Conservation (phyloP, 164 flowering plant genomes). For the Saururus chinensis region DNA sequence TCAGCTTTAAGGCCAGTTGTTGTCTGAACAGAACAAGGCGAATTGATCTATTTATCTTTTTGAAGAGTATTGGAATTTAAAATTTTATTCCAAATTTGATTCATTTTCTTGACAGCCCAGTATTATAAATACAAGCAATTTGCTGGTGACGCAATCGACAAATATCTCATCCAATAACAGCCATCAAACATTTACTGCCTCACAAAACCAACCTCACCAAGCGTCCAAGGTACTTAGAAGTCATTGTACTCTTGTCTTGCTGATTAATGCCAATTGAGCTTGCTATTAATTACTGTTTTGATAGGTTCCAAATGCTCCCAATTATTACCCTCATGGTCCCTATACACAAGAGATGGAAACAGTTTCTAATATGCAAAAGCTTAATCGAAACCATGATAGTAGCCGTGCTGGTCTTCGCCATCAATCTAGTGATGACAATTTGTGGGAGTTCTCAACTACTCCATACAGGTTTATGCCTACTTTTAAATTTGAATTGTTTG, state of each 20-base stretch:
- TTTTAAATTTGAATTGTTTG: background rate
- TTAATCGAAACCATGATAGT: slow-evolving; percentile 13
- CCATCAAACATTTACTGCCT: slow-evolving; percentile 9
- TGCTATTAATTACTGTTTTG: background rate
- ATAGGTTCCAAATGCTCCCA: slow-evolving; percentile 28
- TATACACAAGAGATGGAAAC: slow-evolving; percentile 23
- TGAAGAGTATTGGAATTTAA: background rate
- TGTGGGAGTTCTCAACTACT: slow-evolving; percentile 6
- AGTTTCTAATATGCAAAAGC: slow-evolving; percentile 20
- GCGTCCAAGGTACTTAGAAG: slow-evolving; percentile 27
- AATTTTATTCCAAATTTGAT: background rate
- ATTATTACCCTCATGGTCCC: slow-evolving; percentile 12
- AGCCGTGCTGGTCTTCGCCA: slow-evolving; percentile 15
- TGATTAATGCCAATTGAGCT: background rate
- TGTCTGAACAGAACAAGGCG: background rate
- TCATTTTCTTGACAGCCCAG: slow-evolving; percentile 37
- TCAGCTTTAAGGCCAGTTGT: background rate
- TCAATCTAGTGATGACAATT: slow-evolving; percentile 7
- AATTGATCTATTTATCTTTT: background rate
- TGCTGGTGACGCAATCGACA: slow-evolving; percentile 17
- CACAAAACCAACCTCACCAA: slow-evolving; percentile 22
- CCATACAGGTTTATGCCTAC: slow-evolving; percentile 13
- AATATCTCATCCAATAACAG: slow-evolving; percentile 17
- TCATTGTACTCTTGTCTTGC: background rate
- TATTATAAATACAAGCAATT: slow-evolving; percentile 24